Evolutionary conservation across 2,329 filamentous ascomycete species (phyloP), one percentile per base, ranked within the genome.

Genomic region (Aspergillus chevalieri): DNA sequence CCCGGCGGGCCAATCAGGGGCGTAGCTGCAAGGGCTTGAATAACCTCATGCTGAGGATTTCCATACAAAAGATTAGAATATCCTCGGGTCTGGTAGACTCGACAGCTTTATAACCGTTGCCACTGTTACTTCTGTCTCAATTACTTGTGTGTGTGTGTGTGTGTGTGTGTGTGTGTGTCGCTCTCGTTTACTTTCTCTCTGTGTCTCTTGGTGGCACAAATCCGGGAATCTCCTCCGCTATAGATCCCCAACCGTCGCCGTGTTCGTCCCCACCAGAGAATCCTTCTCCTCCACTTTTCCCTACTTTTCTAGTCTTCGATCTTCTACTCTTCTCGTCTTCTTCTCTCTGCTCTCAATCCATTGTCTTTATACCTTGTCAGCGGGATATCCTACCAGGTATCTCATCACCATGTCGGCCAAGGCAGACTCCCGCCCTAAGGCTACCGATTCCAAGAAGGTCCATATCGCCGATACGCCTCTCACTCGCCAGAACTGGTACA

Each of bases 401-500:
- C 24, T 26, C 24, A 12, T 12, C 56, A 63, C 49, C 63, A 70
- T 70, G 66, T 68, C 66, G 58, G 61, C 66, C 51, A 65, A 68
- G 57, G 52, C 58, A 49, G 66, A 68, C 53, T 48, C 58, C 51
- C 64, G 65, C 57, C 62, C 64, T 42, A 65, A 64, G 57, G 59
- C 63, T 44, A 52, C 56, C 39, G 67, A 69, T 52, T 60, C 79
- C 46, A 81, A 85, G 76, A 95, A 94, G 75, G 80, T 85, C 64
- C 89, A 95, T 72, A 93, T 95, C 72, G 83, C 88, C 57, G 89
- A 94, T 57, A 81, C 82, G 55, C 86, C 87, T 50, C 85, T 94
- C 61, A 95, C 88, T 52, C 79, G 78, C 71, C 75, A 78, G 63
- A 95, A 95, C 77, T 93, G 88, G 87, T 84, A 90, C 74, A 86